Evolutionary conservation across 768 basidiomycete genomes (phyloP), one percentile per base, ranked within the genome.

Genomic region (Boletus edulis): DNA sequence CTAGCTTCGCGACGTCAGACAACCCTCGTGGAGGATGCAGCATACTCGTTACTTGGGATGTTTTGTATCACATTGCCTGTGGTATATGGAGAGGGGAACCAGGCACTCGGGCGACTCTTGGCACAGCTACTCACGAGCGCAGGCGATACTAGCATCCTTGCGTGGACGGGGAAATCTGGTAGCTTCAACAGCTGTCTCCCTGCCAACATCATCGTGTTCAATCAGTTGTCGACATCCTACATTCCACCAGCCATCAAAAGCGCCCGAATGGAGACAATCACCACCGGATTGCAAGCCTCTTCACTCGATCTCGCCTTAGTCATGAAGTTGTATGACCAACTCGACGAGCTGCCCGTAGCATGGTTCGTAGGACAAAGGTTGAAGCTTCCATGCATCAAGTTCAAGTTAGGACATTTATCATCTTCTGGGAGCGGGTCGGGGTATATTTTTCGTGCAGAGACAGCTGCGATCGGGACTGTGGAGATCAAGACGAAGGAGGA

Each of bases 381-480:
- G 52, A 44, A 32, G 24, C 45, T 61, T 35, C 55, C 59, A 1
- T 61, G 59, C 29, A 18, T 61, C 22, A 13, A 4, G 4, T 61
- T 61, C 37, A 42, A 51, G n/a, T 42, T 61, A 6, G 45, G 55
- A 9, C 31, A 3, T 17, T 8, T 44, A 44, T 44, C 42, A 29
- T 29, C 27, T 2, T 35, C 34, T 35, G 7, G 14, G 38, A 39
- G 14, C 9, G 17, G 6, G 38, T 39, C 38, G 6, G 17, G 17
- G 14, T 9, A 14, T 8, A 9, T 39, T 15, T 39, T 17, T n/a
- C 38, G n/a, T 17, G n/a, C 38, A 15, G 14, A 15, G n/a, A 39
- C n/a, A 39, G 17, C 8, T 15, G n/a, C 1, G 6, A 11, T 39
- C n/a, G 38, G 38, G 15, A 14, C 8, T 6, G 38, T 39, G 14